These are phyloP conservation scores for Xylaria bambusicola DNA, from an alignment of 495 filamentous ascomycete species.

Conservation along the genomic window DNA sequence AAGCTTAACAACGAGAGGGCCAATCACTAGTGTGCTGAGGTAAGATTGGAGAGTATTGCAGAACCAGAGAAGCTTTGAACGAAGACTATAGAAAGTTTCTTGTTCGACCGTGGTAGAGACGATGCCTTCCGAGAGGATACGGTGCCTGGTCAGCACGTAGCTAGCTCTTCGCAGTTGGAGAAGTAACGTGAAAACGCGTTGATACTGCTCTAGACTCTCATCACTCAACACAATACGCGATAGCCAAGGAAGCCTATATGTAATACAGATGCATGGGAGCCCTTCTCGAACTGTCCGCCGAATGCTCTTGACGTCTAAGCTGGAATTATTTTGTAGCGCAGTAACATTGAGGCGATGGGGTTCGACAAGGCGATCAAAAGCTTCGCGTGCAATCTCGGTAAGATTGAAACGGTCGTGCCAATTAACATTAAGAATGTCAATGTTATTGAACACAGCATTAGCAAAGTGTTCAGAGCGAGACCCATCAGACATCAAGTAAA, in stretches of 20 bases:
- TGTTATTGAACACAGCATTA: slow-evolving; percentile 70
- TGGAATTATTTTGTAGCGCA: slow-evolving; percentile 46
- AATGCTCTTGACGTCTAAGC: slow-evolving; percentile 34
- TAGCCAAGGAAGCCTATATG: slow-evolving; percentile 76
- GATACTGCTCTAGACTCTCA: slow-evolving; percentile 63
- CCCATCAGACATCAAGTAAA: slow-evolving; percentile 77
- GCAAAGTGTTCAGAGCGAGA: slow-evolving; percentile 63
- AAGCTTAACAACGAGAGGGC: slow-evolving; percentile 56
- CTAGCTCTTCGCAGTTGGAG: slow-evolving; percentile 77
- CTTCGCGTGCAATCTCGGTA: slow-evolving; percentile 73
- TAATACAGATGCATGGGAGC: slow-evolving; percentile 59
- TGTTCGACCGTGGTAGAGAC: slow-evolving; percentile 35
- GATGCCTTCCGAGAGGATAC: slow-evolving; percentile 37
- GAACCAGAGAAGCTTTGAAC: slow-evolving; percentile 80
- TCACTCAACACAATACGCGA: slow-evolving; percentile 78
- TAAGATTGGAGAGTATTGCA: slow-evolving; percentile 73
- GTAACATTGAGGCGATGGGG: slow-evolving; percentile 58
- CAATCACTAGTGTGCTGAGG: slow-evolving; percentile 70
- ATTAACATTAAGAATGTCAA: slow-evolving; percentile 63
- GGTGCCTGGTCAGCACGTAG: slow-evolving; percentile 63
- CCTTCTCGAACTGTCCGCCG: slow-evolving; percentile 49
- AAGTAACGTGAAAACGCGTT: slow-evolving; percentile 70
- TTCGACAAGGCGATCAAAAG: slow-evolving; percentile 62
- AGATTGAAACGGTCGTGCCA: slow-evolving; percentile 86
- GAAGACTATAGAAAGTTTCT: slow-evolving; percentile 60